Percentiles rank a stretch among this genome's conserved stretches.
These are phyloP conservation scores for Protoeuglena noctilucae DNA, from an alignment of 139 green algal genomes.

Conservation along the genomic window DNA sequence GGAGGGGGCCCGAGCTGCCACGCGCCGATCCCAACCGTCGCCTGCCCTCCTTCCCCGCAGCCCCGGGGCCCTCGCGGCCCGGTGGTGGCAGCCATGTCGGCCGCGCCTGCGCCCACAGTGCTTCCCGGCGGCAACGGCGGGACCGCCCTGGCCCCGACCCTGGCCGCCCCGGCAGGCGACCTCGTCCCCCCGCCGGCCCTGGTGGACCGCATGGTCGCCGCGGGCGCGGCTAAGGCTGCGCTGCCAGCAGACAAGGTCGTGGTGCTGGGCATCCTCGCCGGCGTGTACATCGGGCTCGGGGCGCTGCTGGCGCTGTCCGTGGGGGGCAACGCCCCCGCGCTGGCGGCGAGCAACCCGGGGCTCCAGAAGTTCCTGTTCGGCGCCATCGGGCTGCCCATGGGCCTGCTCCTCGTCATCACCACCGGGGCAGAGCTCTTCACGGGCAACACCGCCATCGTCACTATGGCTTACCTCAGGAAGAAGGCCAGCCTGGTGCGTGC, in stretches of 20 bases:
- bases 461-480: slow-evolving; percentile 35
- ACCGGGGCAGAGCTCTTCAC: slow-evolving; percentile 73
- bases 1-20: too few species aligned
- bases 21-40: too few species aligned
- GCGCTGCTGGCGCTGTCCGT: slow-evolving; percentile 38
- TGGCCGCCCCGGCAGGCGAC: too few species aligned
- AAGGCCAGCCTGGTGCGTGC: too few species aligned
- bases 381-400: slow-evolving; percentile 9
- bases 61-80: too few species aligned
- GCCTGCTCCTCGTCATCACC: slow-evolving; percentile 8
- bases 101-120: too few species aligned
- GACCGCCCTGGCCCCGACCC: too few species aligned
- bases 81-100: too few species aligned
- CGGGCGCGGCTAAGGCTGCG: slow-evolving; percentile 9
- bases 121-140: too few species aligned
- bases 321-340: slow-evolving; percentile 9
- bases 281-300: slow-evolving; percentile 50
- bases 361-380: slow-evolving; percentile 23
- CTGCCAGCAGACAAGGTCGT: slow-evolving; percentile 11
- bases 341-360: slow-evolving; percentile 30
- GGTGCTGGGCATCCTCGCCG: slow-evolving; percentile 12
- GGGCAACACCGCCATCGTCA: slow-evolving; percentile 55
- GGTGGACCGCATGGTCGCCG: too few species aligned
- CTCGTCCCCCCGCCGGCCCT: too few species aligned
- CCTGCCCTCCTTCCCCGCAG: too few species aligned